phyloP scores from a whole-genome alignment of 208 protist species.

The Leishmania mexicana region DNA sequence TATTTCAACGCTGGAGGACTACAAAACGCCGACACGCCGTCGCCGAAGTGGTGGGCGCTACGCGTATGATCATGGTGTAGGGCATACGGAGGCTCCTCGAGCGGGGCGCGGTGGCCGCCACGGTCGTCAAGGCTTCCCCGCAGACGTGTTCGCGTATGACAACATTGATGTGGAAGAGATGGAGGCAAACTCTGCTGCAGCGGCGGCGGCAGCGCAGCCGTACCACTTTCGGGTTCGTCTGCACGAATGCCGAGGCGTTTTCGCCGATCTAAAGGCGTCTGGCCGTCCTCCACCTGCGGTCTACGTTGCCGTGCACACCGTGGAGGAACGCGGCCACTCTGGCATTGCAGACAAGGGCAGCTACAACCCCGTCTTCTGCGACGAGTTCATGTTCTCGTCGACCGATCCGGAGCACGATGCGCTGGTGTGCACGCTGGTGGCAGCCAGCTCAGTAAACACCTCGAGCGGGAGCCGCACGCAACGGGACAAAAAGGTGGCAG shows the following conservation, averaged over 20 bases:
- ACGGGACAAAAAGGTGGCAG: conserved; percentile 54
- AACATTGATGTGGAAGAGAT: background rate
- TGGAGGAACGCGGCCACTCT: conserved; percentile 62
- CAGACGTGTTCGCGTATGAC: background rate
- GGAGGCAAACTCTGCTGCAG: background rate
- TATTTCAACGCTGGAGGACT: conserved; percentile 25
- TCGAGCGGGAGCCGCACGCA: background rate
- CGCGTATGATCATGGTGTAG: conserved; percentile 19
- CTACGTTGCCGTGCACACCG: conserved; percentile 66
- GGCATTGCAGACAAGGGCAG: conserved; percentile 38
- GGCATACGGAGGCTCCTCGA: background rate
- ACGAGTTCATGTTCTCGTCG: conserved; percentile 80
- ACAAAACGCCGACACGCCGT: conserved; percentile 22
- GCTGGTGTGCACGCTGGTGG: conserved; percentile 68
- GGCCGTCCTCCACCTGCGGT: conserved; percentile 33
- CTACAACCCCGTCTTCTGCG: conserved; percentile 66
- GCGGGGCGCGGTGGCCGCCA: background rate
- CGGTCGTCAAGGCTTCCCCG: too few relatives aligned
- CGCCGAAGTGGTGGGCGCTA: conserved; percentile 13
- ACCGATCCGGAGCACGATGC: conserved; percentile 57
- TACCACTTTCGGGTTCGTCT: conserved; percentile 65
- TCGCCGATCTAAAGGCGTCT: conserved; percentile 41
- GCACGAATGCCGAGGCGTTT: conserved; percentile 41
- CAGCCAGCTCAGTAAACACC: conserved; percentile 15
- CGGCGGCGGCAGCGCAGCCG: background rate